Evolutionary conservation across 805 yeast genomes (phyloP).

Genomic region (Schwanniomyces vanrijiae): DNA sequence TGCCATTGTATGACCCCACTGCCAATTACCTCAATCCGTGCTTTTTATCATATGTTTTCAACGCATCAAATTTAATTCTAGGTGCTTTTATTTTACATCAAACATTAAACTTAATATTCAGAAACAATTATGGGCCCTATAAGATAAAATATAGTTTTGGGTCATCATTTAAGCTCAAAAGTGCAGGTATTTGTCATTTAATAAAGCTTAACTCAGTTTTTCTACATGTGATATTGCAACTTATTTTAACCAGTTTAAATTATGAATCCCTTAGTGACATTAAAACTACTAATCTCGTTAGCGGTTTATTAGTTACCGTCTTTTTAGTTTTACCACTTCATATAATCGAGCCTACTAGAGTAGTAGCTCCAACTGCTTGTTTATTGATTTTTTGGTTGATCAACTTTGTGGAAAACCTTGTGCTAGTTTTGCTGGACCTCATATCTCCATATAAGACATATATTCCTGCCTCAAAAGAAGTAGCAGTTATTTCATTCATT

Average conservation of each 20-base stretch:
- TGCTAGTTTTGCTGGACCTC: conserved; percentile 17
- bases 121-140: conserved; percentile 15
- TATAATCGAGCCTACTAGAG: conserved; percentile 41
- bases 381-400: conserved; percentile 40
- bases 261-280: conserved; percentile 2
- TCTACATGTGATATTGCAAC: conserved; percentile 12
- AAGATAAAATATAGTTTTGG: conserved; percentile 20
- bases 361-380: conserved; percentile 36
- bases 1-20: conserved; percentile 22
- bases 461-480: conserved; percentile 4
- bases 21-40: conserved; percentile 30
- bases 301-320: conserved; percentile 3
- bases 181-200: conserved; percentile 17
- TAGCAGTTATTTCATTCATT: conserved; percentile 3
- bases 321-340: conserved; percentile 42
- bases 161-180: conserved; percentile 11
- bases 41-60: conserved; percentile 16
- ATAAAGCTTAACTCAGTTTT: conserved; percentile 15
- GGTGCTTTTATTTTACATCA: conserved; percentile 11
- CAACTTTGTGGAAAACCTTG: conserved; percentile 7
- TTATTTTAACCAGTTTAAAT: conserved; percentile 9
- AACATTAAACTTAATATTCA: conserved; percentile 7
- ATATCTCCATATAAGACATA: conserved; percentile 17
- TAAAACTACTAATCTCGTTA: conserved; percentile 6
- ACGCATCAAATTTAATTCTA: conserved; percentile 9